A percentile compares a stretch with the other conserved stretches of the same genome.
Evolutionary conservation across 1,139 yeast genomes (phyloP).

Genomic region (Scheffersomyces parashehatae): DNA sequence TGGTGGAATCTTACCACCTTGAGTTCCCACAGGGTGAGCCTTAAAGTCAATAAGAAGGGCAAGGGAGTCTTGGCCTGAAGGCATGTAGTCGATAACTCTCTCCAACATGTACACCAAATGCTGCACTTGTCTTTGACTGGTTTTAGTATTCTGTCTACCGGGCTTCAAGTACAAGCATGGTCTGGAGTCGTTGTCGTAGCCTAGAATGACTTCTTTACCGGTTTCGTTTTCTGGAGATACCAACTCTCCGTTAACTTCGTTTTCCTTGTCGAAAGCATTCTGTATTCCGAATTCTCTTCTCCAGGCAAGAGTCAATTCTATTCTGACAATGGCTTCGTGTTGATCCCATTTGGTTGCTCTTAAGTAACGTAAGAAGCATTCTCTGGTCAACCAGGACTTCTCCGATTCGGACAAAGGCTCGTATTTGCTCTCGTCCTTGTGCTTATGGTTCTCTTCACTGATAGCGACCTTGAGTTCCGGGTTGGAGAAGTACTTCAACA

Average conservation of each 20-base stretch:
- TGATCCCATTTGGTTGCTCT: slow-evolving; percentile 50
- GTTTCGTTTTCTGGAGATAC: slow-evolving; percentile 43
- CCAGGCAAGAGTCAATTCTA: slow-evolving; percentile 48
- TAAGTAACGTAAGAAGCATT: slow-evolving; percentile 48
- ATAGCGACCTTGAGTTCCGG: slow-evolving; percentile 33
- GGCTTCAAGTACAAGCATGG: slow-evolving; percentile 52
- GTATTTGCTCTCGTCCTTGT: slow-evolving; percentile 18
- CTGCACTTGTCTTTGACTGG: slow-evolving; percentile 46
- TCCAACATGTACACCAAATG: slow-evolving; percentile 54
- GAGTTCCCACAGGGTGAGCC: slow-evolving; percentile 45
- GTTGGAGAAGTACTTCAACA: slow-evolving; percentile 22
- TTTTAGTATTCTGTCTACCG: slow-evolving; percentile 50
- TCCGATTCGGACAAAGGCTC: slow-evolving; percentile 29
- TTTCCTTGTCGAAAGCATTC: slow-evolving; percentile 32
- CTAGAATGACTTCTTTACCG: slow-evolving; percentile 49
- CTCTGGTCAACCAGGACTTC: slow-evolving; percentile 49
- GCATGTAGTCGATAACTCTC: slow-evolving; percentile 49
- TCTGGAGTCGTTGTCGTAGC: slow-evolving; percentile 47
- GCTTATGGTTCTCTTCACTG: slow-evolving; percentile 41
- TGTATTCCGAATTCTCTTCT: slow-evolving; percentile 47
- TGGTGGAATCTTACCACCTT: slow-evolving; percentile 77
- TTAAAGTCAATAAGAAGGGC: slow-evolving; percentile 50
- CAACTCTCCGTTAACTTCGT: slow-evolving; percentile 33
- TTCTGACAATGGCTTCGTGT: slow-evolving; percentile 41
- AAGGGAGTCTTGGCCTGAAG: slow-evolving; percentile 50